These are phyloP conservation scores for Phoenix roebelenii DNA, from an alignment of 176 grass and related monocot genomes.

Conservation along the genomic window DNA sequence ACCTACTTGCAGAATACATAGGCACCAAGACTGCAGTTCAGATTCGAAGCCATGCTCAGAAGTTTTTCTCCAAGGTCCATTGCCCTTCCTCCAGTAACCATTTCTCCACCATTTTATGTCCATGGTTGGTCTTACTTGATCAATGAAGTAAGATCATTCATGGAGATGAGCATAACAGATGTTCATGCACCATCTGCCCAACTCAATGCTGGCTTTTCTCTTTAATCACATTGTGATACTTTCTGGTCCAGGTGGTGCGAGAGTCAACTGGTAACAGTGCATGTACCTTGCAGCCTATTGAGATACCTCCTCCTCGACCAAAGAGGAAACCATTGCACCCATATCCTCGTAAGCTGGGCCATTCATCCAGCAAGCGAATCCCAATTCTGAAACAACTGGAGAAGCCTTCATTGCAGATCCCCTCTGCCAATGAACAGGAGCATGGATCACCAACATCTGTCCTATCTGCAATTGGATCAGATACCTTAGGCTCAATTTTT, in stretches of 20 bases:
- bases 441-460: slow-evolving; percentile 59
- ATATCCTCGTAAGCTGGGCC: slow-evolving; percentile 70
- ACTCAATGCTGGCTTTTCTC: background rate
- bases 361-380: slow-evolving; percentile 14
- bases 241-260: slow-evolving; percentile 34
- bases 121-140: slow-evolving; percentile 59
- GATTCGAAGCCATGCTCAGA: slow-evolving; percentile 94
- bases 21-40: slow-evolving; percentile 89
- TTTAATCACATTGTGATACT: slow-evolving; percentile 10
- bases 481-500: background rate
- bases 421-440: slow-evolving; percentile 34
- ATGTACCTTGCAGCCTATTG: slow-evolving; percentile 26
- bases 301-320: slow-evolving; percentile 84
- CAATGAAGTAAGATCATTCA: slow-evolving; percentile 48
- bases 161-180: slow-evolving; percentile 22
- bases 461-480: slow-evolving; percentile 24
- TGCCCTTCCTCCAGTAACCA: slow-evolving; percentile 21
- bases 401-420: slow-evolving; percentile 23
- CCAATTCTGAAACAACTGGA: slow-evolving; percentile 23
- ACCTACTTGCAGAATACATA: slow-evolving; percentile 52
- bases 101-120: slow-evolving; percentile 13
- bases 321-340: slow-evolving; percentile 69
- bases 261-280: slow-evolving; percentile 35
- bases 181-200: too few species aligned
- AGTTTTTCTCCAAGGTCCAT: slow-evolving; percentile 93